phyloP scores from a whole-genome alignment of 2,329 filamentous ascomycete species.

The Ceratocystis ficicola region DNA sequence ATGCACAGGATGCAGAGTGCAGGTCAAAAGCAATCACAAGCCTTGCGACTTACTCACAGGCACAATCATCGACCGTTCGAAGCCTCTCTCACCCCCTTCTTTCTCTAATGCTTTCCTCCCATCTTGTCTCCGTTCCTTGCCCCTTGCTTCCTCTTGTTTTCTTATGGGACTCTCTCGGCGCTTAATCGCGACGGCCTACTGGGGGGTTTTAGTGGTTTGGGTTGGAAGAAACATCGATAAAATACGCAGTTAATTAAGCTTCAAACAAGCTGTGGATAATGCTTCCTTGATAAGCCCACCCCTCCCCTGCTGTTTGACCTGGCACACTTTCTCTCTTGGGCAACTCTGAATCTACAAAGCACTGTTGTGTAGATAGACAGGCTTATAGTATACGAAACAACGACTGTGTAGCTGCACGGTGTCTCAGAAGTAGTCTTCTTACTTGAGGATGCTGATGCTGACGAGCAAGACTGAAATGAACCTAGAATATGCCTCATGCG shows the following conservation, averaged over 20 bases:
- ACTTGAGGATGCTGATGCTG: no score
- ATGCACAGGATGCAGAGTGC: not conserved
- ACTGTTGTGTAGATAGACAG: not conserved
- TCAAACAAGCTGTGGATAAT: no score
- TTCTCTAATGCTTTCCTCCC: not conserved
- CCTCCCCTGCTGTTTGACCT: not conserved
- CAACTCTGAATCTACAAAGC: not conserved
- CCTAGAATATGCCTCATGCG: no score
- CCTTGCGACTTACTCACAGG: not conserved
- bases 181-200: slow-evolving; percentile 4
- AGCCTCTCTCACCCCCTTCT: not conserved
- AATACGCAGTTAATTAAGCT: not conserved
- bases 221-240: not conserved
- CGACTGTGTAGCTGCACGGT: not conserved
- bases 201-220: not conserved
- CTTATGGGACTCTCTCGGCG: not conserved
- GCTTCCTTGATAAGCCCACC: not conserved
- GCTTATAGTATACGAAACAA: not conserved
- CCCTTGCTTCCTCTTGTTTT: not conserved
- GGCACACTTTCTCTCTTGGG: not conserved
- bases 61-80: not conserved
- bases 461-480: no score
- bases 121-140: not conserved
- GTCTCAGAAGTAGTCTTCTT: no score
- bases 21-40: not conserved